Evolutionary conservation across 2,329 filamentous ascomycete species (phyloP).

Genomic region (Pseudocercospora crystallina): DNA sequence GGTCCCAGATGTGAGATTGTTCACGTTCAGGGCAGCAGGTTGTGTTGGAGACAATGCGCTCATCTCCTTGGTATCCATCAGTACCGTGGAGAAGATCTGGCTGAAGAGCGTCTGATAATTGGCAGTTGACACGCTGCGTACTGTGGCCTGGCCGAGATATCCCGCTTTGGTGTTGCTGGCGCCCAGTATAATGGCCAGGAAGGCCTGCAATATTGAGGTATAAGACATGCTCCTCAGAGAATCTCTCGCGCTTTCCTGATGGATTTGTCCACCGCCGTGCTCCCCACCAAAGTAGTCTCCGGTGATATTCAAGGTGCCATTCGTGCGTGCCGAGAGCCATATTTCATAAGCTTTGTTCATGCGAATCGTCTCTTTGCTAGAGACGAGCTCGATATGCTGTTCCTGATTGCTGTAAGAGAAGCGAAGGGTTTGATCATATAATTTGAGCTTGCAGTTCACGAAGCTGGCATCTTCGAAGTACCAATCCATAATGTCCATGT

Average conservation of each 20-base stretch:
- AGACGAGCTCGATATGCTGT: constrained; percentile 6
- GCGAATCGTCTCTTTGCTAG: background rate
- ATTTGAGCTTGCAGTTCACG: constrained; percentile 6
- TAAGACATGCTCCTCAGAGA: constrained; percentile 1
- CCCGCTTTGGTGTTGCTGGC: constrained; percentile 1
- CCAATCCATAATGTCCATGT: constrained; percentile 10
- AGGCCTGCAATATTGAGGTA: constrained; percentile 5
- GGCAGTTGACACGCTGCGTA: background rate
- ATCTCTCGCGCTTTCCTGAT: constrained; percentile 2
- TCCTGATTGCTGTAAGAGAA: constrained; percentile 12
- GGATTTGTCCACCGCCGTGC: background rate
- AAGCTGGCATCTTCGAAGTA: constrained; percentile 8
- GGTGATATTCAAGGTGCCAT: background rate
- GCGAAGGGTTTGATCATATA: constrained; percentile 1
- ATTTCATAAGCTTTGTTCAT: background rate
- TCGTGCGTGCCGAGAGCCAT: background rate
- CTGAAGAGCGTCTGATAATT: background rate
- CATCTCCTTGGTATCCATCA: constrained; percentile 3
- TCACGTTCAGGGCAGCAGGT: background rate
- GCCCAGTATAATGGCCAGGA: constrained; percentile 2
- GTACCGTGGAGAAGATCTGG: constrained; percentile 3
- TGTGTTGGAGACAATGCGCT: background rate
- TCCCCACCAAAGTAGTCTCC: too few species aligned
- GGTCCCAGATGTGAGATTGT: background rate
- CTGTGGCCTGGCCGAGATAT: background rate